phyloP scores from a whole-genome alignment of 768 basidiomycete species.

The Hypholoma fasciculare region DNA sequence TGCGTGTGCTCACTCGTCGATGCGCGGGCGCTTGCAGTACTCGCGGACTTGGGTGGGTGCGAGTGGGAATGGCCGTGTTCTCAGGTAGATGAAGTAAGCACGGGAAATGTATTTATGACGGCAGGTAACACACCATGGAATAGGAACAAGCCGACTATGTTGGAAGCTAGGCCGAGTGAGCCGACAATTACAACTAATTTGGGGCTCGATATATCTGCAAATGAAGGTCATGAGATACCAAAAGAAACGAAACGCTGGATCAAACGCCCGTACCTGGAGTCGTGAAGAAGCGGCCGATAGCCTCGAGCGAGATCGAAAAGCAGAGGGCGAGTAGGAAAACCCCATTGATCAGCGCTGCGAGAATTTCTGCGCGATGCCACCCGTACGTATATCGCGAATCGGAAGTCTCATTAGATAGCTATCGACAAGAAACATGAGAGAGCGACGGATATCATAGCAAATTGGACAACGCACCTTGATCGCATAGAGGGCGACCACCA shows the following conservation, averaged over 20 bases:
- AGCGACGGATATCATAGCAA: neutral
- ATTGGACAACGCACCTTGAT: conserved; percentile 26
- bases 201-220: conserved; percentile 84
- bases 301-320: conserved; percentile 93
- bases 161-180: conserved; percentile 83
- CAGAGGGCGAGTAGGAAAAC: conserved; percentile 96
- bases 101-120: neutral
- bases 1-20: conserved; percentile 20
- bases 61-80: conserved; percentile 67
- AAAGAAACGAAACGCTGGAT: conserved; percentile 17
- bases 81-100: conserved; percentile 21
- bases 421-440: conserved; percentile 1
- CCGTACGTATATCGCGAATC: conserved; percentile 92
- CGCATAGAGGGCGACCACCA: conserved; percentile 93
- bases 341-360: conserved; percentile 94
- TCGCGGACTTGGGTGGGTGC: conserved; percentile 31
- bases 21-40: conserved; percentile 34
- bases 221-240: neutral
- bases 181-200: conserved; percentile 90
- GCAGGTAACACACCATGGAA: conserved; percentile 72
- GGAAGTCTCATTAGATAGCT: conserved; percentile 62
- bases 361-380: conserved; percentile 98
- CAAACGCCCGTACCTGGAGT: conserved; percentile 56
- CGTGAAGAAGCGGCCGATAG: conserved; percentile 86
- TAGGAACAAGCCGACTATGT: conserved; percentile 89